Evolutionary conservation across 208 protist species (phyloP).

Genomic region (Phytomonas sp.): DNA sequence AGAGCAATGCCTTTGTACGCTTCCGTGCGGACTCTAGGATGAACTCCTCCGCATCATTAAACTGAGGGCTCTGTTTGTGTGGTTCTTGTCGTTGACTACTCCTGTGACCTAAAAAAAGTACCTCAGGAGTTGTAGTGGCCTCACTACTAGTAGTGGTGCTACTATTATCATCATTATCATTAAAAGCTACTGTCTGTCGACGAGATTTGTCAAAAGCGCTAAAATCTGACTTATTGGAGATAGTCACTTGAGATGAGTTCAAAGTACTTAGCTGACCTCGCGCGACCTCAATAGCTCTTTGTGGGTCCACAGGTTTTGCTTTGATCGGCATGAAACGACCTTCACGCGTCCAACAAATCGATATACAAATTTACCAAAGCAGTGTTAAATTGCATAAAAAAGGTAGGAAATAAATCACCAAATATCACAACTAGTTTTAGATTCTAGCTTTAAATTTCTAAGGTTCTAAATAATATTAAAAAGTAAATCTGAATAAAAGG

Average conservation of each 20-base stretch:
- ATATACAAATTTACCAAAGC: background rate
- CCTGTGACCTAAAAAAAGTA: background rate
- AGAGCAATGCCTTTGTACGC: background rate
- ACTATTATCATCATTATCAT: background rate
- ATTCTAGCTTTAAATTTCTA: background rate
- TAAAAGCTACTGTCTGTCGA: background rate
- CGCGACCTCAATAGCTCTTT: constrained; percentile 36
- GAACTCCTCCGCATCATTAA: background rate
- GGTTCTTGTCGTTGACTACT: background rate
- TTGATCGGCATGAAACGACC: constrained; percentile 59
- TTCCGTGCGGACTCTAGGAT: background rate
- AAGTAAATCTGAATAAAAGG: constrained; percentile 8
- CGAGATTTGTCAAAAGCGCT: background rate
- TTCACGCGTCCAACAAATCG: background rate
- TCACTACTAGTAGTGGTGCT: constrained; percentile 1
- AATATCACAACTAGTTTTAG: constrained; percentile 3
- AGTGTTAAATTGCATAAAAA: background rate
- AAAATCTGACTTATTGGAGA: background rate
- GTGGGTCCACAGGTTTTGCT: constrained; percentile 54
- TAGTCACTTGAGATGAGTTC: background rate
- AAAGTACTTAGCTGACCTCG: constrained; percentile 23
- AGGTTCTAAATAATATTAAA: constrained; percentile 14
- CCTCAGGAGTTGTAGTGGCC: background rate
- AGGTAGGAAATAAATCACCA: constrained; percentile 7
- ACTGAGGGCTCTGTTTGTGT: background rate